Percentiles rank a stretch among this genome's conserved stretches.
phyloP scores from a whole-genome alignment of 352 stramenopile genomes.

The Paralagenidium karlingii region DNA sequence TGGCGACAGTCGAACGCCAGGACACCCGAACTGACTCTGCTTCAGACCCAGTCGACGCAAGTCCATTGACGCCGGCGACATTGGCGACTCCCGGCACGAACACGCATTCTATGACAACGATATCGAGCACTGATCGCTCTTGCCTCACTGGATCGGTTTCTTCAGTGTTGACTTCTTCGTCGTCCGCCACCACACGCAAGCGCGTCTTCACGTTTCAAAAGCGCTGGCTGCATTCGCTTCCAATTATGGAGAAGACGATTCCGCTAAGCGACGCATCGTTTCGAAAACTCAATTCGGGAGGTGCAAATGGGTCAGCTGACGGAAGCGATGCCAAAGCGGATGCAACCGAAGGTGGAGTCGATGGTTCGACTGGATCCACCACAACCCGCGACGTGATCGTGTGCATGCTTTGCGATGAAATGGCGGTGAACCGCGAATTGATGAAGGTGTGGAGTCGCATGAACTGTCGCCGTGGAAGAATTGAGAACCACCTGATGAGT shows the following conservation, averaged over 20 bases:
- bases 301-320: too few relatives aligned
- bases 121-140: too few relatives aligned
- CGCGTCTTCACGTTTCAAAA: slow-evolving; percentile 76
- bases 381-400: slow-evolving; percentile 37
- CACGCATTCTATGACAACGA: too few relatives aligned
- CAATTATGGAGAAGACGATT: slow-evolving; percentile 59
- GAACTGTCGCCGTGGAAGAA: slow-evolving; percentile 60
- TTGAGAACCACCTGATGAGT: slow-evolving; percentile 69
- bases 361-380: slow-evolving; percentile 10
- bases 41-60: too few relatives aligned
- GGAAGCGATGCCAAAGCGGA: neutral
- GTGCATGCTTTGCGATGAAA: slow-evolving; percentile 61
- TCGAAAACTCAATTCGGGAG: neutral
- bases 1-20: too few relatives aligned
- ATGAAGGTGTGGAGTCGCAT: slow-evolving; percentile 63
- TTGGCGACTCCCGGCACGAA: too few relatives aligned
- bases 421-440: slow-evolving; percentile 29
- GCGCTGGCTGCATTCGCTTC: slow-evolving; percentile 62
- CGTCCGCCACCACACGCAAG: slow-evolving; percentile 20
- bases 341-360: neutral
- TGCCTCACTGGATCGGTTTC: too few relatives aligned
- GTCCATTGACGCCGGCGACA: too few relatives aligned
- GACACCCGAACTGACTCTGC: too few relatives aligned
- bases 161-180: too few relatives aligned
- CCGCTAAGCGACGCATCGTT: slow-evolving; percentile 11